Conservation (phyloP, 495 filamentous ascomycete genomes). For the Penicillium subrubescens region DNA sequence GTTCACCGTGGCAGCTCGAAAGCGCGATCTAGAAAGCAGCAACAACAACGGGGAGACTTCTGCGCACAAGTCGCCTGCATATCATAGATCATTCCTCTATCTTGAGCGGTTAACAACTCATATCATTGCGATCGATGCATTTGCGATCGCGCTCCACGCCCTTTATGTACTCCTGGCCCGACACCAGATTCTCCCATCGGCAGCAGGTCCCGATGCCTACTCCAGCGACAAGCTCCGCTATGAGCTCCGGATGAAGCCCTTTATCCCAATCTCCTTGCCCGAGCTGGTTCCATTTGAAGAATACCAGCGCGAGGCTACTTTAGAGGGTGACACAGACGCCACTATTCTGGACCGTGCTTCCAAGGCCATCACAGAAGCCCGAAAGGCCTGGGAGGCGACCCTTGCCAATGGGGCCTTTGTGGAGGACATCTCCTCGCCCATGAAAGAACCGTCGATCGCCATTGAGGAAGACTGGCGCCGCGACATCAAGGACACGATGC, state of each 20-base stretch:
- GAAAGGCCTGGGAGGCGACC: constrained; percentile 66
- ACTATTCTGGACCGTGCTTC: constrained; percentile 62
- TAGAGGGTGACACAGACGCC: constrained; percentile 43
- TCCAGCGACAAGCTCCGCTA: constrained; percentile 71
- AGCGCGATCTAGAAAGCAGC: constrained; percentile 28
- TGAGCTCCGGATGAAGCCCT: constrained; percentile 89
- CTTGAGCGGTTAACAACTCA: constrained; percentile 66
- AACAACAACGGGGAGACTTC: constrained; percentile 3
- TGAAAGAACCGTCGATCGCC: constrained; percentile 45
- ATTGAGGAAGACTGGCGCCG: constrained; percentile 61
- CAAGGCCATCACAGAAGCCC: constrained; percentile 59
- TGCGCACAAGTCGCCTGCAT: constrained; percentile 36
- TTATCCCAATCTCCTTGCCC: constrained; percentile 67
- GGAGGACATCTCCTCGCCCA: constrained; percentile 24
- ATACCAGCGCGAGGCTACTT: constrained; percentile 48
- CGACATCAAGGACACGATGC: constrained; percentile 59
- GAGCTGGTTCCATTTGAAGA: constrained; percentile 68
- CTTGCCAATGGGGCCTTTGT: constrained; percentile 45
- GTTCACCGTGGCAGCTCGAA: constrained; percentile 49
- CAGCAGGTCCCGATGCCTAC: constrained; percentile 65
- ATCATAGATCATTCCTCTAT: constrained; percentile 57
- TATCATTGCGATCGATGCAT: constrained; percentile 65
- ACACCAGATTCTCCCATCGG: constrained; percentile 55
- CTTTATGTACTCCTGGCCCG: constrained; percentile 70
- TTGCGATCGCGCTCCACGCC: constrained; percentile 67